Evolutionary conservation across 257 asterid genomes (phyloP).

Genomic region (Jaltomata sinuosa): DNA sequence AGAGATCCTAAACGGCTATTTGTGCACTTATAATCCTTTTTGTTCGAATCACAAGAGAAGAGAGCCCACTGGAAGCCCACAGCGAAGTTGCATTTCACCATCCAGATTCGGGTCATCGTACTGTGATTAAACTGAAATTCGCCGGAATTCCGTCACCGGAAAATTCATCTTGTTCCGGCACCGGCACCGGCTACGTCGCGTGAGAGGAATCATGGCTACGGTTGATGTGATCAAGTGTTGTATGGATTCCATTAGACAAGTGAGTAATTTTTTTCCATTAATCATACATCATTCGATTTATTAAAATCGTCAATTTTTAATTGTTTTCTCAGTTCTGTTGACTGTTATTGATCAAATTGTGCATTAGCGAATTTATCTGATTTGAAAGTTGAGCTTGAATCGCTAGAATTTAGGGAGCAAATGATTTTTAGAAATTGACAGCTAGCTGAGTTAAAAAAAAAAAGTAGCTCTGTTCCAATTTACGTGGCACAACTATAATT

Average conservation of each 20-base stretch:
- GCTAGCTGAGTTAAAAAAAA: too few species aligned
- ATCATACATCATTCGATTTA: background rate
- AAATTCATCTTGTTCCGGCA: background rate
- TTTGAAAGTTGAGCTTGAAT: background rate
- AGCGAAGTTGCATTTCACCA: too few species aligned
- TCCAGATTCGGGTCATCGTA: too few species aligned
- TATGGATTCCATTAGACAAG: conserved; percentile 83
- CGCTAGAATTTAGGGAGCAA: background rate
- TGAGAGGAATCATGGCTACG: conserved; percentile 32
- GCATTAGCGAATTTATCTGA: background rate
- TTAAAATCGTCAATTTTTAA: background rate
- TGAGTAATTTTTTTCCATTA: conserved; percentile 3
- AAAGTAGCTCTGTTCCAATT: too few species aligned
- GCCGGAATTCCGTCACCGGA: background rate
- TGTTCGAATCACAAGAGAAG: background rate
- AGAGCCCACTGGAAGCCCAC: background rate
- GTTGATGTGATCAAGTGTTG: conserved; percentile 85
- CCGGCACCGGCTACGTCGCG: background rate
- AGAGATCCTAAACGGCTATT: background rate
- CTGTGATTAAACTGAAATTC: background rate
- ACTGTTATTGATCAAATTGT: background rate
- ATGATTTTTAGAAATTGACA: background rate
- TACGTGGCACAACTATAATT: too few species aligned
- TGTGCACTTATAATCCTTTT: background rate
- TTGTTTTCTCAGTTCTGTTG: background rate